These are phyloP conservation scores for Chrysochromulina tobinii DNA, from an alignment of 78 protist genomes.

Conservation along the genomic window DNA sequence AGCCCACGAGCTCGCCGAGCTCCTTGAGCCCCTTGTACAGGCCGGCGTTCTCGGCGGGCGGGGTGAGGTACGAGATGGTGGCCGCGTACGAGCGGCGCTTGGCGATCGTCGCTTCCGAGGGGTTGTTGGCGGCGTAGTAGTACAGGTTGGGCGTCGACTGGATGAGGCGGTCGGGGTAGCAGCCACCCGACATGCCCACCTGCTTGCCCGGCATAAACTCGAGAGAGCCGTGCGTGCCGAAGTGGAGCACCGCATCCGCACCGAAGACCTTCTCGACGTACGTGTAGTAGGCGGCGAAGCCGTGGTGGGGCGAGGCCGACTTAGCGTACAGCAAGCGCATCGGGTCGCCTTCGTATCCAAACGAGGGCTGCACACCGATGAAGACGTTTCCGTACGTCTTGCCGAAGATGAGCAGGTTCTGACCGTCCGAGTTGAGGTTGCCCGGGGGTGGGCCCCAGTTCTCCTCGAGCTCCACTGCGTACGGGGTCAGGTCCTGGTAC, in stretches of 20 bases:
- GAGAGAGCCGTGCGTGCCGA: constrained; percentile 62
- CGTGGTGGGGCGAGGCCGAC: constrained; percentile 59
- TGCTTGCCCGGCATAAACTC: constrained; percentile 70
- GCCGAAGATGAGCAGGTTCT: constrained; percentile 52
- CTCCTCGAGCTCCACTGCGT: constrained; percentile 44
- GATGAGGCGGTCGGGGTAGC: constrained; percentile 62
- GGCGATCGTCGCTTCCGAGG: constrained; percentile 60
- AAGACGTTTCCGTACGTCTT: constrained; percentile 50
- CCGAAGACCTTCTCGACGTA: constrained; percentile 54
- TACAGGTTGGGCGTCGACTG: constrained; percentile 48
- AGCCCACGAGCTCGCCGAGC: constrained; percentile 48
- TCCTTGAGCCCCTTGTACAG: constrained; percentile 62
- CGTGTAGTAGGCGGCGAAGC: constrained; percentile 62
- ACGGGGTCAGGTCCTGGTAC: constrained; percentile 48
- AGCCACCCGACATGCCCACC: constrained; percentile 39
- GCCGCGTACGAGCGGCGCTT: constrained; percentile 58
- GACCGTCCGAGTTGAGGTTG: constrained; percentile 55
- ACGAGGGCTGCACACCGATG: constrained; percentile 61
- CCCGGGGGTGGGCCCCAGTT: constrained; percentile 61
- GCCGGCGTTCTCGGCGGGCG: constrained; percentile 65
- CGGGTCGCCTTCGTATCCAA: constrained; percentile 66
- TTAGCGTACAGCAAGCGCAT: constrained; percentile 59
- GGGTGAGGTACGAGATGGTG: constrained; percentile 61
- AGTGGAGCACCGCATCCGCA: constrained; percentile 63
- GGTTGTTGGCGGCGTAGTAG: constrained; percentile 63